phyloP scores from a whole-genome alignment of 371 early-diverging fungal species.

The Mortierella polycephala region DNA sequence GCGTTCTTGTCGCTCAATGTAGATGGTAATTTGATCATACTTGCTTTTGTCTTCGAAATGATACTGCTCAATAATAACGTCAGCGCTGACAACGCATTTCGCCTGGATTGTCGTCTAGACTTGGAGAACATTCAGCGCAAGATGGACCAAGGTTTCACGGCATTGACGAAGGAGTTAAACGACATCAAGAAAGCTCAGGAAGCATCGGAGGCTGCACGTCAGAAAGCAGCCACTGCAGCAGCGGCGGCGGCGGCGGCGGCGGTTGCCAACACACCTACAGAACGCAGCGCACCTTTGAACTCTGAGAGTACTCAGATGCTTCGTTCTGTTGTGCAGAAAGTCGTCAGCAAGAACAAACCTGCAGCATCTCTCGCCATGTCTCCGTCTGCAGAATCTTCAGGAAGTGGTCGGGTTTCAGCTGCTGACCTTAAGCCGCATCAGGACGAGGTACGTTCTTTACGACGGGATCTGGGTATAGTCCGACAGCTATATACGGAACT shows the following conservation, averaged over 20 bases:
- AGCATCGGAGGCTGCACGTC: conserved; percentile 32
- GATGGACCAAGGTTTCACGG: conserved; percentile 57
- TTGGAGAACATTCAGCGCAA: conserved; percentile 53
- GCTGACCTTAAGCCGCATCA: conserved; percentile 56
- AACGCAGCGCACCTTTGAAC: background rate
- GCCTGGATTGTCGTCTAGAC: conserved; percentile 22
- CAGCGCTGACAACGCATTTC: too few relatives aligned
- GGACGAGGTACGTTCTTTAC: conserved; percentile 57
- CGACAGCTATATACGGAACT: conserved; percentile 71
- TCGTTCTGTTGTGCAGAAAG: conserved; percentile 50
- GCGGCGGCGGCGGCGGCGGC: conserved; percentile 7
- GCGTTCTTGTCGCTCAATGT: conserved; percentile 74
- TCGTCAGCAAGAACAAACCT: conserved; percentile 32
- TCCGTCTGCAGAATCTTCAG: conserved; percentile 2
- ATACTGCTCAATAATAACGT: background rate
- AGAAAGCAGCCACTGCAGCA: conserved; percentile 29
- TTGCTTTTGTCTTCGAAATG: background rate
- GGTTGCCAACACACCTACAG: conserved; percentile 7
- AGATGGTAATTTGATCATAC: conserved; percentile 59
- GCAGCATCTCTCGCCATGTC: conserved; percentile 3
- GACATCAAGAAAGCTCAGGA: conserved; percentile 56
- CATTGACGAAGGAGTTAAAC: conserved; percentile 53
- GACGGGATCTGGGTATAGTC: conserved; percentile 67
- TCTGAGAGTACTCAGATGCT: conserved; percentile 27
- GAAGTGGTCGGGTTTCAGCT: conserved; percentile 50